A percentile compares a stretch with the other conserved stretches of the same genome.
These are phyloP conservation scores for Rhazya stricta DNA, from an alignment of 257 asterid genomes.

Conservation along the genomic window DNA sequence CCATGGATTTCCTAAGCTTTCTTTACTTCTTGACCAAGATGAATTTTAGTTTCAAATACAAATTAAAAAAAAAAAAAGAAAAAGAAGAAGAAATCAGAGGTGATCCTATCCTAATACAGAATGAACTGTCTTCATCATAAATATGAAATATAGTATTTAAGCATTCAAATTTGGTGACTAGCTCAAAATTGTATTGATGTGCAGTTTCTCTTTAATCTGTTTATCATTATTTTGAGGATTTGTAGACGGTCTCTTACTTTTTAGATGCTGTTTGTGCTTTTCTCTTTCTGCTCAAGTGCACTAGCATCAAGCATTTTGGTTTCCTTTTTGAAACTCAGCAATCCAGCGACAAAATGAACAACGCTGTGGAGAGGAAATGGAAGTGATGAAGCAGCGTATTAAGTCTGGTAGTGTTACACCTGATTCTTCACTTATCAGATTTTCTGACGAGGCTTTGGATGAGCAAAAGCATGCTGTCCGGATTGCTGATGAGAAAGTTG, in stretches of 20 bases:
- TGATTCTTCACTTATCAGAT: conserved; percentile 67
- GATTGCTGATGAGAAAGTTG: conserved; percentile 97
- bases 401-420: conserved; percentile 72
- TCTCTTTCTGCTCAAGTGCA: conserved; percentile 1
- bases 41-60: not conserved
- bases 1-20: not conserved
- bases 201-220: not conserved
- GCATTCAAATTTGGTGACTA: not conserved
- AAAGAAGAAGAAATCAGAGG: not conserved
- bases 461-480: conserved; percentile 96
- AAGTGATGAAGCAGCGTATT: conserved; percentile 71
- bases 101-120: not conserved
- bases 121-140: too few relatives aligned
- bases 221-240: not conserved
- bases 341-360: conserved; percentile 85
- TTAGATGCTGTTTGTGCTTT: conserved; percentile 4
- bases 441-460: conserved; percentile 83
- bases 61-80: too few relatives aligned
- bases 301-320: conserved; percentile 14
- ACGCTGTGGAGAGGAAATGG: conserved; percentile 82
- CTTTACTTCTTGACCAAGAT: not conserved
- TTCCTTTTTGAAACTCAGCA: conserved; percentile 36
- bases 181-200: too few relatives aligned
- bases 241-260: not conserved
- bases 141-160: not conserved